Percentiles rank a stretch among this genome's conserved stretches.
Evolutionary conservation across 2,329 filamentous ascomycete species (phyloP).

Genomic region (Venturia nashicola): DNA sequence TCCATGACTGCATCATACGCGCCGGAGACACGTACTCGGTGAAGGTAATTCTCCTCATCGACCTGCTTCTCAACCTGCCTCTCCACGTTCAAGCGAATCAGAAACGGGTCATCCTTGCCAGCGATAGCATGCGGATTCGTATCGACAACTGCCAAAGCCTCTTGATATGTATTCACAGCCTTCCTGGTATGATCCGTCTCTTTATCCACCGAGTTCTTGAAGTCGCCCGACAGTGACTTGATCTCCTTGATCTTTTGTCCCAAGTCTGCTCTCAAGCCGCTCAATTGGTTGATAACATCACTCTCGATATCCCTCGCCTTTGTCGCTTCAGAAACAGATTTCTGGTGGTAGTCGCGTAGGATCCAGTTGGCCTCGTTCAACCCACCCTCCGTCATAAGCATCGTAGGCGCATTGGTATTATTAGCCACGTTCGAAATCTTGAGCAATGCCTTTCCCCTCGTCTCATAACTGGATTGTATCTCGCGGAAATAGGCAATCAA

Average conservation of each 20-base stretch:
- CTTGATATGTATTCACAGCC: constrained; percentile 69
- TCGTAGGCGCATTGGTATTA: constrained; percentile 61
- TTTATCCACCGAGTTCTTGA: constrained; percentile 93
- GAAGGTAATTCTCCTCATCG: constrained; percentile 94
- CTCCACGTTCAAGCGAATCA: constrained; percentile 76
- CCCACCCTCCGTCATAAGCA: constrained; percentile 71
- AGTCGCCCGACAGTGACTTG: constrained; percentile 82
- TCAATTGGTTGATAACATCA: constrained; percentile 80
- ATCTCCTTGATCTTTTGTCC: constrained; percentile 98
- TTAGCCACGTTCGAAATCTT: constrained; percentile 78
- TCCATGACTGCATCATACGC: constrained; percentile 15
- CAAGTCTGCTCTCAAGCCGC: constrained; percentile 74
- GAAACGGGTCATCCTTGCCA: constrained; percentile 85
- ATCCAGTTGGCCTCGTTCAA: constrained; percentile 77
- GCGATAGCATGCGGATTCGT: constrained; percentile 61
- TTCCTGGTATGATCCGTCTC: constrained; percentile 79
- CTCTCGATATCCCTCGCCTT: constrained; percentile 85
- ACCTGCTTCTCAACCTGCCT: constrained; percentile 85
- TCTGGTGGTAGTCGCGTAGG: constrained; percentile 70
- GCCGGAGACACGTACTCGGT: constrained; percentile 50
- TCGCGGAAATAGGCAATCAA: constrained; percentile 90
- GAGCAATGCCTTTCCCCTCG: constrained; percentile 65
- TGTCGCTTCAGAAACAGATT: constrained; percentile 64
- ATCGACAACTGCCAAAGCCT: constrained; percentile 68
- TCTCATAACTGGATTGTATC: constrained; percentile 79